Evolutionary conservation across 2,329 filamentous ascomycete species (phyloP).

Genomic region (Nemania sp.): DNA sequence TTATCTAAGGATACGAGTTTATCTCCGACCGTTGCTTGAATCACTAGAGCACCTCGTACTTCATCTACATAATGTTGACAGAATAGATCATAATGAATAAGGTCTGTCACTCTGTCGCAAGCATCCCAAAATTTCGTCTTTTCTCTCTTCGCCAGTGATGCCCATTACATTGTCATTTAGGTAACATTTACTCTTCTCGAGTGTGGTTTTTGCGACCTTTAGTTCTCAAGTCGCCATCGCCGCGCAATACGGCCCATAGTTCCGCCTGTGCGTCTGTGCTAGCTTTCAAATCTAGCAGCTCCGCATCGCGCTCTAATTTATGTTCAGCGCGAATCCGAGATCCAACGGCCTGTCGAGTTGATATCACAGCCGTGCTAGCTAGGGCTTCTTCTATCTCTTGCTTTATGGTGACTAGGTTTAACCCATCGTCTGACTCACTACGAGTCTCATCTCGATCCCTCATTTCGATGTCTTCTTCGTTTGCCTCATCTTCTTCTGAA

Average conservation of each 20-base stretch:
- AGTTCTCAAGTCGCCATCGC: constrained; percentile 12
- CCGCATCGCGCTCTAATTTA: constrained; percentile 45
- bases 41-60: too few species aligned
- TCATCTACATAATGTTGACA: too few species aligned
- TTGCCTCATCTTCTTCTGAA: neutral
- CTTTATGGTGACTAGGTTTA: constrained; percentile 31
- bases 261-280: constrained; percentile 44
- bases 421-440: constrained; percentile 44
- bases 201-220: neutral
- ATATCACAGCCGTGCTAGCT: constrained; percentile 30
- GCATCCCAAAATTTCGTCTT: neutral
- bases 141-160: neutral
- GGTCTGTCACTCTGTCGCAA: neutral
- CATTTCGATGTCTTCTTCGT: constrained; percentile 22
- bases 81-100: too few species aligned
- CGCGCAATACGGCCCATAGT: constrained; percentile 45
- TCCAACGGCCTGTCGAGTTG: constrained; percentile 35
- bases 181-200: neutral
- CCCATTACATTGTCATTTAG: neutral
- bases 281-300: constrained; percentile 37
- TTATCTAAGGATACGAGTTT: neutral
- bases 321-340: constrained; percentile 46
- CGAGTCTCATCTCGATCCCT: constrained; percentile 43
- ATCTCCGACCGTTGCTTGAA: neutral
- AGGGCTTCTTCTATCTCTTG: constrained; percentile 48